phyloP scores from a whole-genome alignment of 441 rosid species.

The Populus hybrid region DNA sequence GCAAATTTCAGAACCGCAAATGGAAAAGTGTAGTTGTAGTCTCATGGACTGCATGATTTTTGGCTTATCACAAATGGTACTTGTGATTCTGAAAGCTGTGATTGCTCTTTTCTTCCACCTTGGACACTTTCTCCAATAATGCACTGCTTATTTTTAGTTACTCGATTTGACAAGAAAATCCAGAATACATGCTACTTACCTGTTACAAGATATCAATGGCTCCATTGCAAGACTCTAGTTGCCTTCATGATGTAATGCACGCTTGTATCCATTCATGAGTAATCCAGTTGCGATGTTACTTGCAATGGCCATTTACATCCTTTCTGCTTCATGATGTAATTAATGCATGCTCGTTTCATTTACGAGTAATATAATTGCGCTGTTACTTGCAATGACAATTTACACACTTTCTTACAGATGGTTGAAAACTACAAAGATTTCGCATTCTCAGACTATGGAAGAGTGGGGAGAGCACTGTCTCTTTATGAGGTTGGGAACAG shows the following conservation, averaged over 20 bases:
- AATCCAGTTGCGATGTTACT: neutral
- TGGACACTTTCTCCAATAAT: no score
- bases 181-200: no score
- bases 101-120: no score
- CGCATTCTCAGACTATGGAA: constrained; percentile 52
- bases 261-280: neutral
- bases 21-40: no score
- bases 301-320: neutral
- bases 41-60: no score
- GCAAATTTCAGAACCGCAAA: no score
- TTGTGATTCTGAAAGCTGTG: no score
- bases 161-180: no score
- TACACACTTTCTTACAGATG: constrained; percentile 27
- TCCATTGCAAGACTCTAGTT: neutral
- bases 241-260: neutral
- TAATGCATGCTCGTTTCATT: neutral
- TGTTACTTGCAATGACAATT: neutral
- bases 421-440: constrained; percentile 52
- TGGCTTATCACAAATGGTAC: no score
- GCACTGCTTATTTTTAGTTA: no score
- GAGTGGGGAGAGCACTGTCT: constrained; percentile 56
- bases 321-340: neutral
- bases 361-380: neutral
- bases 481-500: constrained; percentile 55
- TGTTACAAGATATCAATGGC: neutral